A percentile compares a stretch with the other conserved stretches of the same genome.
Evolutionary conservation across 768 basidiomycete genomes (phyloP).

Genomic region (Dentipellis sp.): DNA sequence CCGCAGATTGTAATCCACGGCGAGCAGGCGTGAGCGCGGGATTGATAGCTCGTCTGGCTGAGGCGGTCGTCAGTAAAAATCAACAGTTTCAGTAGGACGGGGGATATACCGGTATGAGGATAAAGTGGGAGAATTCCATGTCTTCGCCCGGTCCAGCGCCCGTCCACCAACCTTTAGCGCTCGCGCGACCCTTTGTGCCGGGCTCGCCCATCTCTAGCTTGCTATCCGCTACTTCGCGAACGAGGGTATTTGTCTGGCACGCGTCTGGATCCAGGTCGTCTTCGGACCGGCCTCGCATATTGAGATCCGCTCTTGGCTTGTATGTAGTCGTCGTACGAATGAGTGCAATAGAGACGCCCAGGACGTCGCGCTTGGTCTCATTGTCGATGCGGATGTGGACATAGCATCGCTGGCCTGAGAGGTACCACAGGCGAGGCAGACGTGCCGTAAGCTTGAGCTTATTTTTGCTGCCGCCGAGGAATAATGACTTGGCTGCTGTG

Average conservation of each 20-base stretch:
- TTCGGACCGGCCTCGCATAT: constrained; percentile 16
- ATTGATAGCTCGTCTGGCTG: constrained; percentile 68
- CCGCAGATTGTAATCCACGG: constrained; percentile 66
- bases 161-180: constrained; percentile 85
- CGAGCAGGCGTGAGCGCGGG: constrained; percentile 56
- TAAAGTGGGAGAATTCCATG: constrained; percentile 55
- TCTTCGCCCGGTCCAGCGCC: constrained; percentile 61
- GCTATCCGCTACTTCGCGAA: constrained; percentile 58
- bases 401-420: constrained; percentile 73
- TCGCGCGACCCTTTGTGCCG: constrained; percentile 58
- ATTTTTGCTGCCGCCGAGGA: constrained; percentile 40
- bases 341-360: constrained; percentile 52
- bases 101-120: constrained; percentile 63
- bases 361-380: constrained; percentile 58
- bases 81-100: not conserved
- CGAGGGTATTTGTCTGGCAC: constrained; percentile 51
- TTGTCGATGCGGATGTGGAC: constrained; percentile 61
- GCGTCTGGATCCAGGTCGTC: constrained; percentile 39
- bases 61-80: not conserved
- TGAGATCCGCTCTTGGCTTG: constrained; percentile 39
- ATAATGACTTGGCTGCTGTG: constrained; percentile 42
- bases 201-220: constrained; percentile 57
- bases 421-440: constrained; percentile 67
- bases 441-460: constrained; percentile 57
- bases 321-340: constrained; percentile 60